Base-by-base conservation (phyloP, 176 grass and related monocot genomes). In the Bothriochloa decipiens region DNA sequence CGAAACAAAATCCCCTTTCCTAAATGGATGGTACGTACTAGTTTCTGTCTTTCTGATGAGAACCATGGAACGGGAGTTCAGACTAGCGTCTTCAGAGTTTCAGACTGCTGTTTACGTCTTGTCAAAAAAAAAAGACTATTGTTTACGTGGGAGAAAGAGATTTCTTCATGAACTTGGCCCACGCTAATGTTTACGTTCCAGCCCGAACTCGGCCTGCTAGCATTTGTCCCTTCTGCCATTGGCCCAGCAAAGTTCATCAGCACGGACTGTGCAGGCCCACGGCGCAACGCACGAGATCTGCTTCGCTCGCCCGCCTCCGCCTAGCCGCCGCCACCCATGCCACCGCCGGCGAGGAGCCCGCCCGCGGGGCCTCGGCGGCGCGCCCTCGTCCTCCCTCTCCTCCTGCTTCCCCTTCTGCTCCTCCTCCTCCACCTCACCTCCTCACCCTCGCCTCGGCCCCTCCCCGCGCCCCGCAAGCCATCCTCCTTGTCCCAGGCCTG, bases 321-420 rank as follows among this genome's bases (percentile, higher is more conserved):
- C n/a, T n/a, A n/a, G n/a, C n/a, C n/a, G n/a, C n/a, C n/a, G n/a
- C n/a, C n/a, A n/a, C n/a, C 29, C 47, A 85, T 82, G 84, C 86
- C 86, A 65, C 83, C 84, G 86, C 75, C 79, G 82, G 75, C 33
- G 82, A 92, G 77, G 83, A 70, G 63, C 77, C 74, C 66, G 61
- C 23, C 57, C 8, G 28, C 8, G 26, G 25, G 55, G 33, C 11
- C 74, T 28, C 76, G 80, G 64, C 86, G 86, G 74, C 87, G 77
- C 26, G 46, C 17, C 53, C n/a, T 36, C 61, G 0, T 27, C 26
- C 0, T 70, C 39, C 5, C 63, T 52, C 75, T 65, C 22, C 13
- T 66, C 27, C 42, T 61, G 46, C 18, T 79, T 12, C 13, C 77
- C 18, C 26, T 58, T 11, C 12, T 71, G 7, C 81, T 85, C 1